Evolutionary conservation across 2,329 filamentous ascomycete species (phyloP), one percentile per base, ranked within the genome.

Genomic region (Phialocephala sp.): DNA sequence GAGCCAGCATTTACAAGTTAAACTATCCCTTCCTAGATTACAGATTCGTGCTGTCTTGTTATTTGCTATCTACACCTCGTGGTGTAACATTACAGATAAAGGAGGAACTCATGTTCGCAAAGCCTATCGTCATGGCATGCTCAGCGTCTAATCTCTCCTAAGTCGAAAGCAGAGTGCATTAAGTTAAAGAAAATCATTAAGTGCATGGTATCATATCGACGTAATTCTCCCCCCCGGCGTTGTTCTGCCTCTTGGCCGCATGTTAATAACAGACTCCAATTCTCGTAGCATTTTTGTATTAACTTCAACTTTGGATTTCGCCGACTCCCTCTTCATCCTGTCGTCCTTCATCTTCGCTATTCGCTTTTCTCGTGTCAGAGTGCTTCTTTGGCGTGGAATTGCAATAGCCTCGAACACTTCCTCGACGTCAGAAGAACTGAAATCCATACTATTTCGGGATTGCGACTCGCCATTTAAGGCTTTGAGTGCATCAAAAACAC

Each of bases 351-450:
- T 93, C 78, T 91, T 94, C 52, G 85, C 84, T 72, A 98, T 91
- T 52, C 95, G 88, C 79, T 99, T 93, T 74, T 97, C 94, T 73
- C 94, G 84, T 0, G 91, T 92, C 70, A 97, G 81, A 61, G 85
- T 83, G 72, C 87, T 91, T 69, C 89, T 85, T 66, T 91, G 88
- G 8, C 87, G 82, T 2, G 90, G 91, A 65, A 92, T 82, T 1
- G 94, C 93, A 43, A 98, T 87, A 0, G 94, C 95, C 79, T 99
- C 95, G 68, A 97, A 98, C 0, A 99, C 87, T 74, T 97, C 91
- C 61, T 91, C 89, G 63, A 87, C 85, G 60, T 92, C 90, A 1
- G 83, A 83, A 15, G 79, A 79, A 68, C 83, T 85, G 58, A 81
- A 80, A 50, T 85, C 85, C 37, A 82, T 79, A 64, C 82, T 84